Conservation (phyloP, 129 eudicot genomes). For the Escallonia rubra region DNA sequence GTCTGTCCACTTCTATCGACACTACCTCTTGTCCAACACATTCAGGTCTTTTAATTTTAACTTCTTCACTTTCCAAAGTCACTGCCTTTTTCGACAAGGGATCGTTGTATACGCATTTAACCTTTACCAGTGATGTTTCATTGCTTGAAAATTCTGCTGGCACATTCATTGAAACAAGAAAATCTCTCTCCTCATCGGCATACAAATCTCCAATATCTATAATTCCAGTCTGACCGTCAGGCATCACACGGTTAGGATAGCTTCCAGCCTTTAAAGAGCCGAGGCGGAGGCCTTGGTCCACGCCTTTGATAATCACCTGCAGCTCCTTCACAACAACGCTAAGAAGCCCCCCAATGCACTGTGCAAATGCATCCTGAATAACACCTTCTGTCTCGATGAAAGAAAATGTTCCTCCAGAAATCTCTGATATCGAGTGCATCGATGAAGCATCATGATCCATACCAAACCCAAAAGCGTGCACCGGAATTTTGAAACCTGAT, state of each 20-base stretch:
- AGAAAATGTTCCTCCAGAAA: slow-evolving; percentile 83
- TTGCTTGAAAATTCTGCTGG: slow-evolving; percentile 35
- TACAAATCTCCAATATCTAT: slow-evolving; percentile 75
- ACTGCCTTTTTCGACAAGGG: slow-evolving; percentile 57
- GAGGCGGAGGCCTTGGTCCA: slow-evolving; percentile 29
- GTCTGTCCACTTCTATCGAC: slow-evolving; percentile 78
- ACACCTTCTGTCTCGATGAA: slow-evolving; percentile 77
- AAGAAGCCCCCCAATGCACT: slow-evolving; percentile 85
- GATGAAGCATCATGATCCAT: slow-evolving; percentile 73
- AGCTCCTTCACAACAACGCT: slow-evolving; percentile 81
- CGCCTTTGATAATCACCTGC: slow-evolving; percentile 43
- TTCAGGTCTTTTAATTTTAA: slow-evolving; percentile 48
- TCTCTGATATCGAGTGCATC: slow-evolving; percentile 77
- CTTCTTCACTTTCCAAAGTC: slow-evolving; percentile 37
- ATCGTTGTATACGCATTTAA: slow-evolving; percentile 51
- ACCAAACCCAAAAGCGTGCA: slow-evolving; percentile 81
- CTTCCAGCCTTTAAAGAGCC: slow-evolving; percentile 62
- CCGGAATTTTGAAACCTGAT: slow-evolving; percentile 55
- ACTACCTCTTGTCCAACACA: slow-evolving; percentile 29
- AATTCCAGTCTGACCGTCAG: slow-evolving; percentile 40
- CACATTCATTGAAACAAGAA: slow-evolving; percentile 59
- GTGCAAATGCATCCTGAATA: slow-evolving; percentile 91
- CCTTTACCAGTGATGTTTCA: slow-evolving; percentile 50
- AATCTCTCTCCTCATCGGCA: slow-evolving; percentile 84
- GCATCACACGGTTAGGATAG: slow-evolving; percentile 38